phyloP scores from a whole-genome alignment of 495 filamentous ascomycete genomes.

The Trichoderma virens region DNA sequence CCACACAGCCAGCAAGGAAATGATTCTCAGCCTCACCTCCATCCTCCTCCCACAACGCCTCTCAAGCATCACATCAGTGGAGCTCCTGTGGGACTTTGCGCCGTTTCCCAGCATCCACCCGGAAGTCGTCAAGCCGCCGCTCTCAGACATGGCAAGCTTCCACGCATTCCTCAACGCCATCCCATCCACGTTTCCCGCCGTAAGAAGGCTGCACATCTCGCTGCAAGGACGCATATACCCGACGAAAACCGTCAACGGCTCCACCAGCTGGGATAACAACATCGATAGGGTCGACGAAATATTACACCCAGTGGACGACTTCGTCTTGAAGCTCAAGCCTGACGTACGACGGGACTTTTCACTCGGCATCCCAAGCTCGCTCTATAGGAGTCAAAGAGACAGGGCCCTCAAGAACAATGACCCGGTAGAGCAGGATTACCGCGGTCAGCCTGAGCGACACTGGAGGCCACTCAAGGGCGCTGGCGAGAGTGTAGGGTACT shows the following conservation, averaged over 20 bases:
- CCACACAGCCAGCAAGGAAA: slow-evolving; percentile 13
- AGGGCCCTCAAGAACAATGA: not conserved
- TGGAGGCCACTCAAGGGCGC: not conserved
- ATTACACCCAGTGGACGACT: not conserved
- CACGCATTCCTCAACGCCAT: not conserved
- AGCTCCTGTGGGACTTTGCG: slow-evolving; percentile 14
- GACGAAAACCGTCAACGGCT: not conserved
- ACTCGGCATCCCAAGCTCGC: not conserved
- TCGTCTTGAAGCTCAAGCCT: not conserved
- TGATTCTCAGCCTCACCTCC: slow-evolving; percentile 10
- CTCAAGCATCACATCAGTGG: slow-evolving; percentile 11
- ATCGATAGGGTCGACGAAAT: not conserved
- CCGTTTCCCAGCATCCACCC: slow-evolving; percentile 2
- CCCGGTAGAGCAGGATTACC: not conserved
- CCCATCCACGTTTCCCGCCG: not conserved
- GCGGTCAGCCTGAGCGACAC: not conserved
- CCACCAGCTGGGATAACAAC: not conserved
- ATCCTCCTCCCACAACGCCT: slow-evolving; percentile 12
- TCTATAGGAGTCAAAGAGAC: not conserved
- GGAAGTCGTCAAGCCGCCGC: not conserved
- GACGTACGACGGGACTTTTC: not conserved
- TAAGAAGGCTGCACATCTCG: not conserved
- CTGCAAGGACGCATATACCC: not conserved
- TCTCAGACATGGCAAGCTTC: slow-evolving; percentile 1
- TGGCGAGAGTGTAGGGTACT: not conserved